A percentile compares a stretch with the other conserved stretches of the same genome.
Evolutionary conservation across 2,329 filamentous ascomycete genomes (phyloP).

Genomic region (Colletotrichum sp.): DNA sequence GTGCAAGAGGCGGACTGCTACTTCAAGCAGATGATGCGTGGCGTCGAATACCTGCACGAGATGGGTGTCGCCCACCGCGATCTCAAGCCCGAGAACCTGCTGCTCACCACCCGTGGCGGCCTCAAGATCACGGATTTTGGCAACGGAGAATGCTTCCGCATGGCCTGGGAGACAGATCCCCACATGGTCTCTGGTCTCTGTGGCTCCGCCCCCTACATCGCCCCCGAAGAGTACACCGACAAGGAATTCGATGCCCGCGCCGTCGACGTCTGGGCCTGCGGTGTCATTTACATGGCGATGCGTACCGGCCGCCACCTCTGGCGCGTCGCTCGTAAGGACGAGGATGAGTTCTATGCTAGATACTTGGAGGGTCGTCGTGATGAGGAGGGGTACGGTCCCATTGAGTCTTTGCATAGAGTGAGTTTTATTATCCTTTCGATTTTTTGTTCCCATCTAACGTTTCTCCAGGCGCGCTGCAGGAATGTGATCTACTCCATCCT

Average conservation of each 20-base stretch:
- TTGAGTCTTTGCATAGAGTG: conserved; percentile 94
- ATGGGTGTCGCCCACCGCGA: conserved; percentile 99
- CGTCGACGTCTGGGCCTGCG: conserved; percentile 98
- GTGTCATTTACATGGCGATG: conserved; percentile 99
- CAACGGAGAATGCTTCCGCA: conserved; percentile 98
- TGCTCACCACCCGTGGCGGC: conserved; percentile 88
- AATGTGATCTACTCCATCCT: conserved; percentile 99
- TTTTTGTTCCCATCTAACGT: neutral
- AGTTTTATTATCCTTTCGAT: conserved; percentile 42
- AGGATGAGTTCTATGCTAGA: conserved; percentile 95
- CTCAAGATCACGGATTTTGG: conserved; percentile 99
- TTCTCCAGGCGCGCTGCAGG: conserved; percentile 82
- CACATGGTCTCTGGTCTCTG: conserved; percentile 98
- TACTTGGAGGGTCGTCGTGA: conserved; percentile 93
- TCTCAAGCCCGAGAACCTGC: conserved; percentile 93
- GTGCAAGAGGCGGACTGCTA: conserved; percentile 95
- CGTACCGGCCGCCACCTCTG: conserved; percentile 93
- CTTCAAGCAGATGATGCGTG: conserved; percentile 99
- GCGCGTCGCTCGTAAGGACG: conserved; percentile 95
- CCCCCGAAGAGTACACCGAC: conserved; percentile 94
- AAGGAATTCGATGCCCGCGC: conserved; percentile 96
- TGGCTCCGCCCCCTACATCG: conserved; percentile 95
- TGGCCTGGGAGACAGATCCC: conserved; percentile 98
- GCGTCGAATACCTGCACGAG: conserved; percentile 98
- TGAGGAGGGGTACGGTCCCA: conserved; percentile 94